These are phyloP conservation scores for Grosmannia huntii DNA, from an alignment of 2,329 filamentous ascomycete genomes.

Conservation along the genomic window DNA sequence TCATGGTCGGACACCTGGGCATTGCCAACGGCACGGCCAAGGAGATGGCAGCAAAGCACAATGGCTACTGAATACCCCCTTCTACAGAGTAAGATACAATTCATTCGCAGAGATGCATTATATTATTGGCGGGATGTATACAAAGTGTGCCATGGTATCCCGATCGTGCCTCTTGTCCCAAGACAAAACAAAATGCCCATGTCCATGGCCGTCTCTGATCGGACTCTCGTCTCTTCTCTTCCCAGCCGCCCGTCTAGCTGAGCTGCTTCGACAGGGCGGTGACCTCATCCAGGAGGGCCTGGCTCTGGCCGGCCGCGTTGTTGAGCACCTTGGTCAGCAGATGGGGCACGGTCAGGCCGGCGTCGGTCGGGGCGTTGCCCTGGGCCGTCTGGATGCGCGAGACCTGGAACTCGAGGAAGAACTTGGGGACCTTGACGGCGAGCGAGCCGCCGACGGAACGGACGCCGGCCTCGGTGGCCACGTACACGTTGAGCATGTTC, in stretches of 20 bases:
- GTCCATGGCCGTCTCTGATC: background rate
- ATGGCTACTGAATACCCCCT: conserved; percentile 5
- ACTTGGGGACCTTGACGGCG: conserved; percentile 49
- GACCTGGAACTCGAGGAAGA: conserved; percentile 48
- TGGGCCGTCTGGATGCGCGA: conserved; percentile 46
- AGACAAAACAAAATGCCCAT: background rate
- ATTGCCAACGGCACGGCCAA: conserved; percentile 16
- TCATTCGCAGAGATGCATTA: background rate
- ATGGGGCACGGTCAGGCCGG: conserved; percentile 42
- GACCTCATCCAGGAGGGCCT: conserved; percentile 40
- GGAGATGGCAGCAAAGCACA: background rate
- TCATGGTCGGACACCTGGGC: conserved; percentile 20
- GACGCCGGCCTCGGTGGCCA: conserved; percentile 47
- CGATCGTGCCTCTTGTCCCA: background rate
- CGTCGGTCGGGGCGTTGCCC: conserved; percentile 36
- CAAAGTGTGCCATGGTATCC: background rate
- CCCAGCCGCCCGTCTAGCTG: conserved; percentile 1
- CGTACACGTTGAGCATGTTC: conserved; percentile 40
- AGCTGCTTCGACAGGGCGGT: conserved; percentile 21
- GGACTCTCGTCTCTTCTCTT: background rate
- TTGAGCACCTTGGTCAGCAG: conserved; percentile 43
- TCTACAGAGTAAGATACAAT: background rate
- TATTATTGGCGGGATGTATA: background rate
- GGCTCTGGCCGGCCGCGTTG: conserved; percentile 36
- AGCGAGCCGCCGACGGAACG: conserved; percentile 38